Evolutionary conservation across 306 rosid genomes (phyloP), one percentile per base, ranked within the genome.

Genomic region (Glycyrrhiza uralensis): DNA sequence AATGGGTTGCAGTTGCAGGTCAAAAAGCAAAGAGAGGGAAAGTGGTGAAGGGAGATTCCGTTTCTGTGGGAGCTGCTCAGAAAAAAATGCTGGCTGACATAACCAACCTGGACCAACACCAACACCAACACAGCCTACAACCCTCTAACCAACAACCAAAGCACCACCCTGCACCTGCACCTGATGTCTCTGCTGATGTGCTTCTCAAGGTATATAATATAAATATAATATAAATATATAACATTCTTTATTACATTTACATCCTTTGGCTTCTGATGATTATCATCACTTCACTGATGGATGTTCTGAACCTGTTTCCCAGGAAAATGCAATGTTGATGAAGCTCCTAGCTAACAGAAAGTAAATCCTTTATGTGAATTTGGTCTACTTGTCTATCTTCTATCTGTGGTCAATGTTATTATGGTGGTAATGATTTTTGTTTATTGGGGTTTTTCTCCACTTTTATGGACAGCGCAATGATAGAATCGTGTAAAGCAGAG

Each of bases 21-120:
- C 29, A 45, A 17, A 80, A 79, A 51, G 3, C 74, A 7, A 76
- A 63, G 64, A 83, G 76, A 47, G 86, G 56, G 30, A 83, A 69
- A 82, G 11, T 44, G 66, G 50, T 44, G 11, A 85, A 74, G 80
- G 79, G 66, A 32, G 77, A 63, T 41, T 70, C 78, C 35, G 67
- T 67, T 44, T 65, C 73, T 36, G 62, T 71, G 6, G 92, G 82
- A 76, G 75, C 77, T 47, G 13, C 79, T 14, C 81, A 50, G 12
- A 85, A 86, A 77, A 89, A 80, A 79, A 68, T 44, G 67, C 97
- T 94, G 50, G 79, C 85, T 2, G 96, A 91, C 51, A 79, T 94
- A 38, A 94, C 91, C 81, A 94, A 94, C 85, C 11, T 68, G 76
- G 81, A 72, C 76, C 87, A 75, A 57, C 81, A 76, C 35, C 81